These are phyloP conservation scores for Cladosporium cucumerinum DNA, from an alignment of 2,329 filamentous ascomycete genomes.

Conservation along the genomic window DNA sequence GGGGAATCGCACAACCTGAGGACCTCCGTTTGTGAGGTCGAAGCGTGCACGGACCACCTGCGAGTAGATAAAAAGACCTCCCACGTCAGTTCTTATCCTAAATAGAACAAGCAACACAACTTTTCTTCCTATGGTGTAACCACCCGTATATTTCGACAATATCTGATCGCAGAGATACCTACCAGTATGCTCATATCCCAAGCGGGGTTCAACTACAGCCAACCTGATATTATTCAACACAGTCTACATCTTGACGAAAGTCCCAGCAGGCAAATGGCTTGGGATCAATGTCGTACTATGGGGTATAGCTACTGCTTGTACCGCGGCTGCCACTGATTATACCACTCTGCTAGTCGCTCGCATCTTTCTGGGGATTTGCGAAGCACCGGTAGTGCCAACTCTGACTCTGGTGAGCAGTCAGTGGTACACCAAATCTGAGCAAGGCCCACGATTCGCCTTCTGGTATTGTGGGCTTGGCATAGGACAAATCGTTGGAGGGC, in stretches of 20 bases:
- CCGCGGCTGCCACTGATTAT: slow-evolving; percentile 60
- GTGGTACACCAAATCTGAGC: slow-evolving; percentile 66
- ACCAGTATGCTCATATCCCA: slow-evolving; percentile 45
- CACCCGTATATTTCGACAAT: too few relatives aligned
- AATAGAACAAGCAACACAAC: too few relatives aligned
- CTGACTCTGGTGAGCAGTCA: slow-evolving; percentile 64
- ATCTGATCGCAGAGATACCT: slow-evolving; percentile 56
- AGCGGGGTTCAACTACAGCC: background rate
- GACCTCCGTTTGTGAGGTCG: too few relatives aligned
- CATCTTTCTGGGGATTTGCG: slow-evolving; percentile 65
- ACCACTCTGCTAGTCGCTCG: slow-evolving; percentile 56
- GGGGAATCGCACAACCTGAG: too few relatives aligned
- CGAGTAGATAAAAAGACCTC: too few relatives aligned
- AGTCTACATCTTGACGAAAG: slow-evolving; percentile 54
- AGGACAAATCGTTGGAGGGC: slow-evolving; percentile 67
- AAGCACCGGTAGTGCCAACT: slow-evolving; percentile 63
- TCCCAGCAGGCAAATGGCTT: slow-evolving; percentile 59
- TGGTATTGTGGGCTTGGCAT: slow-evolving; percentile 70
- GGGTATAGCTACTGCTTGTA: slow-evolving; percentile 58
- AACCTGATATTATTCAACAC: slow-evolving; percentile 30
- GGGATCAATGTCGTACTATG: slow-evolving; percentile 60
- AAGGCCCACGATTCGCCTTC: slow-evolving; percentile 20
- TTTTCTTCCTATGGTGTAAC: too few relatives aligned
- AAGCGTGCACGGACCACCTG: too few relatives aligned
- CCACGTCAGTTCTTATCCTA: too few relatives aligned